Evolutionary conservation across 2,329 filamentous ascomycete species (phyloP), one percentile per base, ranked within the genome.

Genomic region (Fonsecaea erecta): DNA sequence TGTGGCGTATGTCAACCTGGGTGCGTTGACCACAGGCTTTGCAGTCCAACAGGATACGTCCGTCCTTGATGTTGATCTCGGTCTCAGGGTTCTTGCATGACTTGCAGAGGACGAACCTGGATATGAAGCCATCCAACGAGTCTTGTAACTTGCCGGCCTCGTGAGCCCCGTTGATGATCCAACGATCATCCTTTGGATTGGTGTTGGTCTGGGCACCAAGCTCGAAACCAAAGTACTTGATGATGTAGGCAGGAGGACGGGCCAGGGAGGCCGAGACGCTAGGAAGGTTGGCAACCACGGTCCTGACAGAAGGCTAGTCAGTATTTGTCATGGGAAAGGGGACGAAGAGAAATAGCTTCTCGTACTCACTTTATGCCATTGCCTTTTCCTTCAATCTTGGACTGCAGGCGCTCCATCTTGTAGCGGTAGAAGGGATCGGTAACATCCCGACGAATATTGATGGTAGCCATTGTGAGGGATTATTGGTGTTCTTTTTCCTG

Each of bases 1-100:
- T 99, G 79, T 96, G 88, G 76, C 93, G 92, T 71, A 93, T 85
- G 75, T 98, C 94, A 62, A 97, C 94, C 69, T 95, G 90, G 71
- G 90, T 90, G 75, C 92, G 93, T 81, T 96, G 91, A 77, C 95
- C 95, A 77, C 95, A 99, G 69, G 95, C 95, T 84, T 99, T 99
- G 90, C 95, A 99, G 82, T 99, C 95, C 72, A 98, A 88, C 69
- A 92, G 81, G 78, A 99, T 98, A 77, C 86, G 88, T 62, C 90
- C 92, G 74, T 97, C 93, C 82, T 97, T 97, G 85, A 98, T 92
- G 76, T 90, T 88, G 76, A 98, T 90, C 71, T 96, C 93, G 71
- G 95, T 99, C 85, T 99, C 95, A 37, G 95, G 95, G 80, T 99
- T 99, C 88, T 97, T 97, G 90, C 95, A 99, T 80, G 96, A 94